Evolutionary conservation across 768 basidiomycete species (phyloP).

Genomic region (Exidia glandulosa): DNA sequence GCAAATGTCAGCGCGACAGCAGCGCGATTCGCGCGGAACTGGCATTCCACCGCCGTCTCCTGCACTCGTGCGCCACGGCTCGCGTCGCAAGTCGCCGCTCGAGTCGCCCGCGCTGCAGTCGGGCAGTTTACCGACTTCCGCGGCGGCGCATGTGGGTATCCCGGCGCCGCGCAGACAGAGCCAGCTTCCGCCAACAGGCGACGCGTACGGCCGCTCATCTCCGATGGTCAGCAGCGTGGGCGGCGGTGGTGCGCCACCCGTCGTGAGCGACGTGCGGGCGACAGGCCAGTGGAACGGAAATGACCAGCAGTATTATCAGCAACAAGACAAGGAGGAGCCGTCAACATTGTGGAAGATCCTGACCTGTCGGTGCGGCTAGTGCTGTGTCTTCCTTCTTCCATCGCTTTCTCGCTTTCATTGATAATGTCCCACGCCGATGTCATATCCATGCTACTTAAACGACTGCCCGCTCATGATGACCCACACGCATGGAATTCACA

Average conservation of each 20-base stretch:
- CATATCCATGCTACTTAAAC: not conserved
- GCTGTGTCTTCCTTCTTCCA: not conserved
- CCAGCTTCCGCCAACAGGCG: slow-evolving; percentile 38
- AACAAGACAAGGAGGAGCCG: slow-evolving; percentile 6
- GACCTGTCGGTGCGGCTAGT: slow-evolving; percentile 69
- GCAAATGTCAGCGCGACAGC: slow-evolving; percentile 27
- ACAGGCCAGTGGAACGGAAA: not conserved
- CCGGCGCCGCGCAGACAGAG: slow-evolving; percentile 32
- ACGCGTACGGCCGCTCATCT: slow-evolving; percentile 67
- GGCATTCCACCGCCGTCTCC: slow-evolving; percentile 62
- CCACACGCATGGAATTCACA: not conserved
- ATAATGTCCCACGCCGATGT: too few relatives aligned
- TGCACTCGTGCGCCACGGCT: slow-evolving; percentile 65
- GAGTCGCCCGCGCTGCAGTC: slow-evolving; percentile 33
- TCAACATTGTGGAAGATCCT: slow-evolving; percentile 52
- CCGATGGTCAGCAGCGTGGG: slow-evolving; percentile 63
- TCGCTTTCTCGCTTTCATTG: not conserved
- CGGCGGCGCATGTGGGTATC: slow-evolving; percentile 63
- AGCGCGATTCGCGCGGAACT: not conserved
- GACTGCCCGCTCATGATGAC: not conserved
- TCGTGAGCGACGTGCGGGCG: slow-evolving; percentile 62
- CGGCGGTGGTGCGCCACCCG: slow-evolving; percentile 51
- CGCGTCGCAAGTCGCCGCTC: slow-evolving; percentile 48
- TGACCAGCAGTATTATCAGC: not conserved
- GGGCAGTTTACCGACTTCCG: slow-evolving; percentile 51